Percentiles rank a stretch among this genome's conserved stretches.
phyloP scores from a whole-genome alignment of 495 filamentous ascomycete genomes.

The Filosporella fistucella region DNA sequence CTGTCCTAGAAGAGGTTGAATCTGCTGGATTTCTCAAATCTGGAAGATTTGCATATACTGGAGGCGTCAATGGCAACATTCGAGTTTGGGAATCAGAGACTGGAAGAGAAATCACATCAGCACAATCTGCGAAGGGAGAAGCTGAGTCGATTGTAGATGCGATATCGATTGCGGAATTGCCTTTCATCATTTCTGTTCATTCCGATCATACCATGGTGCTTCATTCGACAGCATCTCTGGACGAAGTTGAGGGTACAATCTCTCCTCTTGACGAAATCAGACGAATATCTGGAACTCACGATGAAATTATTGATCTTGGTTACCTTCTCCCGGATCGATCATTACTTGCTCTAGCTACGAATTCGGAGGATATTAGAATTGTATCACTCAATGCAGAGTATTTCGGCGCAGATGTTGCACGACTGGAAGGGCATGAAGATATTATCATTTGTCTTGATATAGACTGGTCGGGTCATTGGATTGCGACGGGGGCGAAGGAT shows the following conservation, averaged over 20 bases:
- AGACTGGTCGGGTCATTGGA: constrained; percentile 95
- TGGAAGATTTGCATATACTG: constrained; percentile 70
- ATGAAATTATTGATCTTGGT: constrained; percentile 91
- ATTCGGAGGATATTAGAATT: constrained; percentile 87
- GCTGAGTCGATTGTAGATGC: constrained; percentile 73
- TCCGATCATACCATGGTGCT: constrained; percentile 80
- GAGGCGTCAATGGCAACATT: constrained; percentile 77
- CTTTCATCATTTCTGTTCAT: constrained; percentile 77
- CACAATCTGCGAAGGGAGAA: constrained; percentile 49
- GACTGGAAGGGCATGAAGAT: constrained; percentile 85
- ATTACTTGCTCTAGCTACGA: constrained; percentile 85
- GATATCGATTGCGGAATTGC: constrained; percentile 54
- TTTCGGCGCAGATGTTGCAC: constrained; percentile 81
- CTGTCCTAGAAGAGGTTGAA: constrained; percentile 82
- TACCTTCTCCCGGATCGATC: constrained; percentile 77
- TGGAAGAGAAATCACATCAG: constrained; percentile 70
- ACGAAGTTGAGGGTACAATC: constrained; percentile 19
- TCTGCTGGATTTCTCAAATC: constrained; percentile 71
- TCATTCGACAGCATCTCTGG: constrained; percentile 48
- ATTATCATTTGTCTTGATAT: constrained; percentile 93
- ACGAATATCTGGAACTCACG: constrained; percentile 90
- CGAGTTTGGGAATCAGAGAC: constrained; percentile 76
- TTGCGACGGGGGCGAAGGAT: constrained; percentile 94
- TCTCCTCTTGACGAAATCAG: constrained; percentile 41
- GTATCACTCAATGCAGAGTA: constrained; percentile 62